Evolutionary conservation across 768 basidiomycete genomes (phyloP).

Genomic region (Boletus huronensis): DNA sequence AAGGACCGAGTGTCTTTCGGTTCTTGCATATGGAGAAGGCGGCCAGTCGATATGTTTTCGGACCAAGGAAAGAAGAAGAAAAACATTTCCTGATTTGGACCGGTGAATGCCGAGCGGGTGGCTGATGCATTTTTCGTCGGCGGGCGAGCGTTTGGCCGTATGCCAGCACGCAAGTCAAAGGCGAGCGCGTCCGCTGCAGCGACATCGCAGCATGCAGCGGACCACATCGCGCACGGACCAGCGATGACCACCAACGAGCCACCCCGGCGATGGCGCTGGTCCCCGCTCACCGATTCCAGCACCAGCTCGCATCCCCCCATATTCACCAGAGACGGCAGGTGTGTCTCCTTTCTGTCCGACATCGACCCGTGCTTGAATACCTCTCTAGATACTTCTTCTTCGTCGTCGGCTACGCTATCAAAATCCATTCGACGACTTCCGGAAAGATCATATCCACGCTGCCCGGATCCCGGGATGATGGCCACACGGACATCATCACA

Average conservation of each 20-base stretch:
- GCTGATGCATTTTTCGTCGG: constrained; percentile 22
- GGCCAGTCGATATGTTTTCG: neutral
- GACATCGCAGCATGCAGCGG: constrained; percentile 9
- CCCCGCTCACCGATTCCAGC: constrained; percentile 63
- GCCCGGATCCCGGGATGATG: constrained; percentile 45
- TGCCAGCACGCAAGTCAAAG: constrained; percentile 46
- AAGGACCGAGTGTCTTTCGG: constrained; percentile 24
- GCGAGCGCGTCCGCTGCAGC: constrained; percentile 36
- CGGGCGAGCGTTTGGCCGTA: constrained; percentile 12
- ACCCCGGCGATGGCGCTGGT: constrained; percentile 52
- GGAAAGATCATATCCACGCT: constrained; percentile 82
- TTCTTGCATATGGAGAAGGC: constrained; percentile 31
- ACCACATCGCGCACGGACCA: constrained; percentile 15
- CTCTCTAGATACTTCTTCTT: constrained; percentile 81
- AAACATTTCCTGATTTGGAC: constrained; percentile 14
- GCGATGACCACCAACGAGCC: neutral
- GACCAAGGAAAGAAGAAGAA: neutral
- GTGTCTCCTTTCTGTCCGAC: constrained; percentile 18
- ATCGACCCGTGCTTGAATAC: constrained; percentile 11
- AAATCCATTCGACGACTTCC: constrained; percentile 78
- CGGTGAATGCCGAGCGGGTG: constrained; percentile 24
- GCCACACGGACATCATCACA: constrained; percentile 56
- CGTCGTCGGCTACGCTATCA: constrained; percentile 73
- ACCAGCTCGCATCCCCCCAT: constrained; percentile 65
- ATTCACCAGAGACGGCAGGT: constrained; percentile 90